Percentiles rank a stretch among this genome's conserved stretches.
Evolutionary conservation across 257 asterid species (phyloP).

Genomic region (Solanum pennellii): DNA sequence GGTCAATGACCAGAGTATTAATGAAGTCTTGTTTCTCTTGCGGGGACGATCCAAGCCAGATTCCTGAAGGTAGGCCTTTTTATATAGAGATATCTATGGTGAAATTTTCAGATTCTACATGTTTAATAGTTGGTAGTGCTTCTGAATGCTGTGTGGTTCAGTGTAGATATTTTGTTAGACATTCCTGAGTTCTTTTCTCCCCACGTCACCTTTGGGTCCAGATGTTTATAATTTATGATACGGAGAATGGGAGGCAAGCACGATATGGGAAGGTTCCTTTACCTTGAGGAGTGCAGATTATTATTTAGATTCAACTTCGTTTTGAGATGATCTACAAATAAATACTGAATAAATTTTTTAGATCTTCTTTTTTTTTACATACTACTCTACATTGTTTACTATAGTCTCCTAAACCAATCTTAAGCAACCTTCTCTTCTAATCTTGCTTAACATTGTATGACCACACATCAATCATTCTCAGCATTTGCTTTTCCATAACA

Average conservation of each 20-base stretch:
- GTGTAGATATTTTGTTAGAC: not conserved
- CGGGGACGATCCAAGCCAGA: conserved; percentile 76
- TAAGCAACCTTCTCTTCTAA: not conserved
- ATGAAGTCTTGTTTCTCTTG: conserved; percentile 82
- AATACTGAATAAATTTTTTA: not conserved
- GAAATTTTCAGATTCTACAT: not conserved
- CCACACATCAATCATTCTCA: not conserved
- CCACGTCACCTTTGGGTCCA: not conserved
- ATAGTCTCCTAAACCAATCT: not conserved
- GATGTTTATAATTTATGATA: not conserved
- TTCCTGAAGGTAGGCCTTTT: conserved; percentile 55
- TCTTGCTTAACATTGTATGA: not conserved
- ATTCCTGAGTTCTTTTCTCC: not conserved
- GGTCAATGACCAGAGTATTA: conserved; percentile 32
- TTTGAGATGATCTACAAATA: not conserved
- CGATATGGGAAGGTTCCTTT: not conserved
- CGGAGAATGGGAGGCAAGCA: not conserved
- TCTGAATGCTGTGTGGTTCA: not conserved
- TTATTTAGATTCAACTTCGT: not conserved
- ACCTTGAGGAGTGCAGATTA: not conserved
- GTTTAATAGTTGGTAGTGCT: not conserved
- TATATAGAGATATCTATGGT: conserved; percentile 9
- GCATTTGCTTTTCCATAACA: not conserved
- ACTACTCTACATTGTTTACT: not conserved
- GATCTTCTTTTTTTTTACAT: not conserved